phyloP scores from a whole-genome alignment of 148 eudicot species.

The Amaranthus cruentus region DNA sequence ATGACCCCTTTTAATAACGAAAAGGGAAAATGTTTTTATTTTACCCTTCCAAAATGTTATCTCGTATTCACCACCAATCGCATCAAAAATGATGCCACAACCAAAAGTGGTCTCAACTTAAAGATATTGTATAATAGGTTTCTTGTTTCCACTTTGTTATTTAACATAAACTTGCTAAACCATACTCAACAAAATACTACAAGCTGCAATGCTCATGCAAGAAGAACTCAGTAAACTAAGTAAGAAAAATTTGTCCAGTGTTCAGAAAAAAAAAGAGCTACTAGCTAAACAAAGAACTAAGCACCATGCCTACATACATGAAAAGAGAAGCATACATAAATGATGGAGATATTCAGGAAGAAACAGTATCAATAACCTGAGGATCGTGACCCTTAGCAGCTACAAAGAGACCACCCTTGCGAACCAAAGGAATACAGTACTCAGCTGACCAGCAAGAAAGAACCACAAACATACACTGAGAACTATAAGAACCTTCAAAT shows the following conservation, averaged over 20 bases:
- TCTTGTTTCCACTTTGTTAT: not conserved
- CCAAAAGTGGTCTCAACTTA: not conserved
- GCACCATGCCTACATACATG: not conserved
- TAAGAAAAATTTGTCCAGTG: not conserved
- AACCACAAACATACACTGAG: conserved; percentile 14
- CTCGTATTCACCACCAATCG: too few species aligned
- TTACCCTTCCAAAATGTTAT: not conserved
- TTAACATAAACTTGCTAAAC: not conserved
- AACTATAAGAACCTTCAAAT: conserved; percentile 1
- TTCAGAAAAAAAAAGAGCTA: not conserved
- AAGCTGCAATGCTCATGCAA: not conserved
- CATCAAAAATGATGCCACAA: too few species aligned
- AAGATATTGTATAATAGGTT: not conserved
- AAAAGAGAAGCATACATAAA: not conserved
- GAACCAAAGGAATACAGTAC: conserved; percentile 91
- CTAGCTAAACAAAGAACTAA: not conserved
- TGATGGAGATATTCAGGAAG: not conserved
- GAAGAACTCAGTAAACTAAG: not conserved
- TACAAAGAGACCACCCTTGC: conserved; percentile 84
- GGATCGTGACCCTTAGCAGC: conserved; percentile 99
- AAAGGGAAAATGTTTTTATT: not conserved
- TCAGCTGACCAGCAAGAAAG: conserved; percentile 51
- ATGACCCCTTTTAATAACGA: not conserved
- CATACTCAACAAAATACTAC: not conserved
- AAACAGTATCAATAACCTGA: conserved; percentile 34